Evolutionary conservation across 257 asterid species (phyloP).

Genomic region (Solanum sparsipilum): DNA sequence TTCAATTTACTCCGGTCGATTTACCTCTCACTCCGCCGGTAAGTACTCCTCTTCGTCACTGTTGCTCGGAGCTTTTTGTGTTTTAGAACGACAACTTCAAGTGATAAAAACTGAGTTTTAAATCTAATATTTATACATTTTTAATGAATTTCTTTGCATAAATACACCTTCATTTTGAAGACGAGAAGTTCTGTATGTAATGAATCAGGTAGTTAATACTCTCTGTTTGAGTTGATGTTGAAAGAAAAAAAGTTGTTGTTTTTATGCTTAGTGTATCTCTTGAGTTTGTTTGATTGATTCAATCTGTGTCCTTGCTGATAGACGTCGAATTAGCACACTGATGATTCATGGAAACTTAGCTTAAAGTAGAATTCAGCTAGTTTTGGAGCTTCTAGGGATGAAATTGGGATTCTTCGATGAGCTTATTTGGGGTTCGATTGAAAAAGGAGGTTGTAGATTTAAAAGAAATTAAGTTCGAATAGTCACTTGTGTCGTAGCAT

Average conservation of each 20-base stretch:
- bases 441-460: background rate
- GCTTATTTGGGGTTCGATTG: background rate
- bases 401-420: background rate
- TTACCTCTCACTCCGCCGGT: conserved; percentile 5
- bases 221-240: background rate
- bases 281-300: background rate
- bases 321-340: background rate
- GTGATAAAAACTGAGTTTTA: background rate
- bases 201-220: background rate
- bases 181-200: background rate
- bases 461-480: background rate
- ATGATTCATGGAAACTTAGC: background rate
- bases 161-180: background rate
- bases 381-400: background rate
- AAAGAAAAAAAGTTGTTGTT: background rate
- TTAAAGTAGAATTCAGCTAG: background rate
- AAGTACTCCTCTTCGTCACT: background rate
- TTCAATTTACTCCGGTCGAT: background rate
- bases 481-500: background rate
- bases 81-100: background rate
- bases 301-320: background rate
- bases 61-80: background rate
- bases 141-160: background rate
- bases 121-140: background rate
- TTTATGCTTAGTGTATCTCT: background rate